Evolutionary conservation across 140 eudicot genomes (phyloP).

Genomic region (Ambrosia hybrid): DNA sequence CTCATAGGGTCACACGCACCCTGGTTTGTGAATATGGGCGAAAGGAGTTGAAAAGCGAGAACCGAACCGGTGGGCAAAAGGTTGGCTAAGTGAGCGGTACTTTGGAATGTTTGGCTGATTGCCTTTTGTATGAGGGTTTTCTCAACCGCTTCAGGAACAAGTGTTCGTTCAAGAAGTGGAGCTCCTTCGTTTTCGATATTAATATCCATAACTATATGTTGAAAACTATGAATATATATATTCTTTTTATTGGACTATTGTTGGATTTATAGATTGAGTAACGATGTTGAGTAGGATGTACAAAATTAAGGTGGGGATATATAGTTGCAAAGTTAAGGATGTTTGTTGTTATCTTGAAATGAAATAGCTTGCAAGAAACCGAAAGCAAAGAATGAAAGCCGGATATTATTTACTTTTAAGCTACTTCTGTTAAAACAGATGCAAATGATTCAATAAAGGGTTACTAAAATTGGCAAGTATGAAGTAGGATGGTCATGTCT

Average conservation of each 20-base stretch:
- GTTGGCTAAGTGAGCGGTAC: constrained; percentile 88
- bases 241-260: not conserved
- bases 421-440: not conserved
- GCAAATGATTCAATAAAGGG: not conserved
- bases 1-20: constrained; percentile 63
- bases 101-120: constrained; percentile 84
- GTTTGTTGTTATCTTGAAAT: constrained; percentile 21
- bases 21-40: constrained; percentile 76
- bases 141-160: constrained; percentile 53
- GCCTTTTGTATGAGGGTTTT: constrained; percentile 70
- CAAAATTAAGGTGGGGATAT: constrained; percentile 34
- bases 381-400: constrained; percentile 32
- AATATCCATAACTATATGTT: constrained; percentile 49
- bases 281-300: constrained; percentile 43
- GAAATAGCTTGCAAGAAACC: constrained; percentile 74
- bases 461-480: not conserved
- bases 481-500: no score
- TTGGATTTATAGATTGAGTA: constrained; percentile 34
- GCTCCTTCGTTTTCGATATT: constrained; percentile 41
- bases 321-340: constrained; percentile 15
- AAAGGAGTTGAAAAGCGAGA: constrained; percentile 74
- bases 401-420: constrained; percentile 5
- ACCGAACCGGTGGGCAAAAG: constrained; percentile 88
- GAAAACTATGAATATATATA: not conserved
- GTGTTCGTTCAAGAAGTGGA: constrained; percentile 45